phyloP scores from a whole-genome alignment of 2,329 filamentous ascomycete species.

The Penicillium sp. region DNA sequence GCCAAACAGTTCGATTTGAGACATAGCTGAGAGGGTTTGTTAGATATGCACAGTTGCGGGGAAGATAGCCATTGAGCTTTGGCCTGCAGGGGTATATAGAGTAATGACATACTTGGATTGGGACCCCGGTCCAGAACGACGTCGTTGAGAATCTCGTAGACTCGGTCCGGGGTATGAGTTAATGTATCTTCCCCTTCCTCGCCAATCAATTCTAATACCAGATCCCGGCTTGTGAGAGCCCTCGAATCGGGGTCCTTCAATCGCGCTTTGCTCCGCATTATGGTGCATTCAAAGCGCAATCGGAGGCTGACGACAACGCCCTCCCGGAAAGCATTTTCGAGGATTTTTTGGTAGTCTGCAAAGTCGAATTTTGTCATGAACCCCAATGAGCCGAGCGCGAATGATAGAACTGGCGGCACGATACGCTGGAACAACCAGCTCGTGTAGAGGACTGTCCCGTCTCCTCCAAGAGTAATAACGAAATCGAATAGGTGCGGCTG shows the following conservation, averaged over 20 bases:
- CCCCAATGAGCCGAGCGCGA: constrained; percentile 87
- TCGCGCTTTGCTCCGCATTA: constrained; percentile 71
- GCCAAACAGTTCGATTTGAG: constrained; percentile 87
- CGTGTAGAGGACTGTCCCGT: constrained; percentile 95
- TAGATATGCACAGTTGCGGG: constrained; percentile 16
- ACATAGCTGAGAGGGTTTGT: constrained; percentile 71
- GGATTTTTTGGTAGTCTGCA: constrained; percentile 70
- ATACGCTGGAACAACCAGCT: constrained; percentile 97
- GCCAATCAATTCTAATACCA: constrained; percentile 89
- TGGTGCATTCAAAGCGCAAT: constrained; percentile 87
- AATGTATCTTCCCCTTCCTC: constrained; percentile 82
- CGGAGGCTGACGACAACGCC: constrained; percentile 89
- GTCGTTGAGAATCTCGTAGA: constrained; percentile 92
- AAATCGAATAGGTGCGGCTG: constrained; percentile 92
- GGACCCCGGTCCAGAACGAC: constrained; percentile 95
- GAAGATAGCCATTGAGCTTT: background rate
- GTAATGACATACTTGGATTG: constrained; percentile 74
- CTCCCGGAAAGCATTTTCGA: constrained; percentile 75
- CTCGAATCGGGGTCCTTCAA: constrained; percentile 34
- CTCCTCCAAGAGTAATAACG: constrained; percentile 86
- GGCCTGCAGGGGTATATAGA: background rate
- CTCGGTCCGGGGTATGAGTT: constrained; percentile 83
- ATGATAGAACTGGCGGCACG: constrained; percentile 90
- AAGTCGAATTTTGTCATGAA: constrained; percentile 98
- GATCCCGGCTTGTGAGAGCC: constrained; percentile 61